phyloP scores from a whole-genome alignment of 2,329 filamentous ascomycete species.

The Fusarium kyushuense region DNA sequence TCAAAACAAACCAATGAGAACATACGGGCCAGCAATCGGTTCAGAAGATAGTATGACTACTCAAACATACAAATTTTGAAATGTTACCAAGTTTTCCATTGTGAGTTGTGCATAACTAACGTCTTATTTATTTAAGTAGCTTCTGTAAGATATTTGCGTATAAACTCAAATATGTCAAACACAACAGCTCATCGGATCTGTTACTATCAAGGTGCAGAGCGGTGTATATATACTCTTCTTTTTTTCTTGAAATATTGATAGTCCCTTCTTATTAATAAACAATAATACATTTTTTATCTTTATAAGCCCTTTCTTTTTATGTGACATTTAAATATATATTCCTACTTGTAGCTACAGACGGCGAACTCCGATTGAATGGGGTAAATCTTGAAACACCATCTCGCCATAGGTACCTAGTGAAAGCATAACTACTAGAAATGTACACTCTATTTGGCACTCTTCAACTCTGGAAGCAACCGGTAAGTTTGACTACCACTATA shows the following conservation, averaged over 20 bases:
- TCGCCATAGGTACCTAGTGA: background rate
- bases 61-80: constrained; percentile 36
- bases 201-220: background rate
- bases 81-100: background rate
- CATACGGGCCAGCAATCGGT: constrained; percentile 1
- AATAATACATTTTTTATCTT: background rate
- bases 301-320: background rate
- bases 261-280: background rate
- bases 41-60: constrained; percentile 11
- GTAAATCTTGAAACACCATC: background rate
- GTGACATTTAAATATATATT: background rate
- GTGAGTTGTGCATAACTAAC: background rate
- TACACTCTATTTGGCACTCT: background rate
- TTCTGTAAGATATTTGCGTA: background rate
- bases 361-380: background rate
- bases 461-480: background rate
- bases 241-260: background rate
- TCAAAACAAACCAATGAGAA: constrained; percentile 19
- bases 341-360: background rate
- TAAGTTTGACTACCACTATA: no score
- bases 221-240: background rate
- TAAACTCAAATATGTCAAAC: no score
- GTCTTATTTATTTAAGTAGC: background rate
- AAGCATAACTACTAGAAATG: background rate
- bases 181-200: background rate